Evolutionary conservation across 371 early-diverging fungal species (phyloP), one percentile per base, ranked within the genome.

Genomic region (Syncephalastrum sp.): DNA sequence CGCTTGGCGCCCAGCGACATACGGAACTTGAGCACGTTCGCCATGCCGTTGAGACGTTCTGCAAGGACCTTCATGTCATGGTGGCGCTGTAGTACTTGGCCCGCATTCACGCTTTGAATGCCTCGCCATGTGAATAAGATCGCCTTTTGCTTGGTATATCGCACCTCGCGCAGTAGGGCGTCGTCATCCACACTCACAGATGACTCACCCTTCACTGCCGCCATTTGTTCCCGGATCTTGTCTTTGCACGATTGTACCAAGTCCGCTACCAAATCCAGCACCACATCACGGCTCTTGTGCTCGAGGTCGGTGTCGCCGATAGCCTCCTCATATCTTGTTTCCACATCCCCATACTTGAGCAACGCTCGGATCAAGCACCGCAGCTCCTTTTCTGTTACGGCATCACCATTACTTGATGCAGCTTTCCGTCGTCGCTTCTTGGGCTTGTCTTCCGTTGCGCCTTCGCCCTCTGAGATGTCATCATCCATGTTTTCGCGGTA

Each of bases 91-190:
- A 93, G 57, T 12, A 93, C 63, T 51, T 82, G 79, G 4, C 87
- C 85, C 0, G 96, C 95, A 71, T 97, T 96, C 45, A 96, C 85
- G 59, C 88, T 85, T 21, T 86, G 79, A 21, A 93, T 80, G 13
- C 86, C 92, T 29, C 82, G 74, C 85, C 88, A 95, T 4, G 89
- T 86, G 25, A 91, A 81, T 5, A 86, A 70, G 33, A 91, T 84
- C 4, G 91, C 90, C 70, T 94, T 94, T 47, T 83, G 85, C 47
- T 86, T 84, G 51, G 84, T 84, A 57, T 81, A 79, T 47, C 82
- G 63, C 8, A 80, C 69, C 56, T 79, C 76, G 16, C 74, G 76
- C 19, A 77, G 53, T 14, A 82, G 67, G 16, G 74, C 72, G 8
- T 76, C 79, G 51, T 73, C 73, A 27, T 69, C 74, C 3, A 74